Conservation (phyloP, 805 yeast genomes). For the Nakazawaea ernobii region DNA sequence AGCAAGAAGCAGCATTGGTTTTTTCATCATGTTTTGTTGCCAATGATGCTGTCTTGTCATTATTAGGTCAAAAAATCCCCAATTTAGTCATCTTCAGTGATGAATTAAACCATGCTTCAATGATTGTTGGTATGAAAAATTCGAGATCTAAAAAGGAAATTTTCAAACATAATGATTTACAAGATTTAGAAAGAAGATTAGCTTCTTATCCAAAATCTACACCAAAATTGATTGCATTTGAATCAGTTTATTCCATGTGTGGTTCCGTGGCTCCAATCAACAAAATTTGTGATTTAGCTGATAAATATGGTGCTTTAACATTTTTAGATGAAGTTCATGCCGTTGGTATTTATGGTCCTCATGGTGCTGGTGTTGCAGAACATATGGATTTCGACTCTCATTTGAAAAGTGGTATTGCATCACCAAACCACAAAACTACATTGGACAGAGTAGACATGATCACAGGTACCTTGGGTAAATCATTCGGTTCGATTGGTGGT, state of each 20-base stretch:
- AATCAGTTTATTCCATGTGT: slow-evolving; percentile 96
- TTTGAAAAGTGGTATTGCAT: slow-evolving; percentile 56
- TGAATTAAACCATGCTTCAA: slow-evolving; percentile 92
- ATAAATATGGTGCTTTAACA: slow-evolving; percentile 94
- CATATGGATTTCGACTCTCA: slow-evolving; percentile 87
- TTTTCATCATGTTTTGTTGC: slow-evolving; percentile 96
- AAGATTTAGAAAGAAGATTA: slow-evolving; percentile 74
- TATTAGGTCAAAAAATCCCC: slow-evolving; percentile 86
- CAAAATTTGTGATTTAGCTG: slow-evolving; percentile 90
- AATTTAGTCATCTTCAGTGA: slow-evolving; percentile 90
- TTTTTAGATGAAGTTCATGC: slow-evolving; percentile 98
- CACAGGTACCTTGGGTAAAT: slow-evolving; percentile 96
- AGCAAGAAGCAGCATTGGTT: slow-evolving; percentile 91
- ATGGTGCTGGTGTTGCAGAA: slow-evolving; percentile 99
- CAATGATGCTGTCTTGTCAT: slow-evolving; percentile 88
- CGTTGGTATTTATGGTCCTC: slow-evolving; percentile 98
- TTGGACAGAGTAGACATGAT: slow-evolving; percentile 92
- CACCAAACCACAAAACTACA: slow-evolving; percentile 50
- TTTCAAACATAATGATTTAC: slow-evolving; percentile 86
- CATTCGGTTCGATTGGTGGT: slow-evolving; percentile 97
- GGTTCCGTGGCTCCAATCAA: slow-evolving; percentile 95
- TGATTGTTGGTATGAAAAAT: slow-evolving; percentile 94
- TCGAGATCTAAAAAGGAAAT: slow-evolving; percentile 84
- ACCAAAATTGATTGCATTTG: slow-evolving; percentile 96
- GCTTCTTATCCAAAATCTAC: slow-evolving; percentile 76